A percentile compares a stretch with the other conserved stretches of the same genome.
Evolutionary conservation across 495 filamentous ascomycete genomes (phyloP).

Genomic region (Neurospora sublineolata): DNA sequence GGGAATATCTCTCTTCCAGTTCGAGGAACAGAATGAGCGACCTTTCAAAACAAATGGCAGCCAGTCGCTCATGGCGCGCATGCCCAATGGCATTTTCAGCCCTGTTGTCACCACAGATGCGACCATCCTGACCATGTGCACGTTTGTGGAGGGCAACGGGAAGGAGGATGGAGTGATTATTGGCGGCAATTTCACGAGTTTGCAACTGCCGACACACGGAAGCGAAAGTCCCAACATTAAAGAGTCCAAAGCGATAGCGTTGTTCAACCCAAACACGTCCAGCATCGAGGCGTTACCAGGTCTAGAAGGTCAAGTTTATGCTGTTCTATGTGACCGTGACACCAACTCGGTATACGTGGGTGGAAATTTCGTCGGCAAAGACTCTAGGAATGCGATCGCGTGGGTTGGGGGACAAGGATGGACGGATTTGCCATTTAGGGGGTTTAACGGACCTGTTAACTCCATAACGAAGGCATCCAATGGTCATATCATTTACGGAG

Average conservation of each 20-base stretch:
- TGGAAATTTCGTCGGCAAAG: conserved; percentile 65
- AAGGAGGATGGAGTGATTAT: conserved; percentile 64
- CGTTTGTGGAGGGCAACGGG: conserved; percentile 58
- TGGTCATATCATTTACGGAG: conserved; percentile 83
- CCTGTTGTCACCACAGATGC: conserved; percentile 65
- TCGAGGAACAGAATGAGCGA: conserved; percentile 62
- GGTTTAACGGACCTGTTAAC: conserved; percentile 87
- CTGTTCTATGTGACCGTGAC: conserved; percentile 73
- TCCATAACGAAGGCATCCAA: conserved; percentile 69
- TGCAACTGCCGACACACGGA: conserved; percentile 26
- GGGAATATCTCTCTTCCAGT: conserved; percentile 82
- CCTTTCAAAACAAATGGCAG: conserved; percentile 59
- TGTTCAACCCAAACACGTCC: conserved; percentile 61
- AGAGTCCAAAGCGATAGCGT: conserved; percentile 59
- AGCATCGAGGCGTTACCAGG: conserved; percentile 62
- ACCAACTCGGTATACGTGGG: conserved; percentile 82
- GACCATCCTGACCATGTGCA: conserved; percentile 76
- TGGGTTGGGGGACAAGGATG: conserved; percentile 66
- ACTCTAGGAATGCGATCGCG: conserved; percentile 79
- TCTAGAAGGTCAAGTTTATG: conserved; percentile 67
- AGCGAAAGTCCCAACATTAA: not conserved
- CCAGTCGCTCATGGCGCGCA: conserved; percentile 65
- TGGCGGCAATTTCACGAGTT: conserved; percentile 92
- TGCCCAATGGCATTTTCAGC: conserved; percentile 78
- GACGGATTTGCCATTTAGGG: conserved; percentile 79